A percentile compares a stretch with the other conserved stretches of the same genome.
Conservation (phyloP, 2,329 filamentous ascomycete species). For the Clarireedia monteithiana region DNA sequence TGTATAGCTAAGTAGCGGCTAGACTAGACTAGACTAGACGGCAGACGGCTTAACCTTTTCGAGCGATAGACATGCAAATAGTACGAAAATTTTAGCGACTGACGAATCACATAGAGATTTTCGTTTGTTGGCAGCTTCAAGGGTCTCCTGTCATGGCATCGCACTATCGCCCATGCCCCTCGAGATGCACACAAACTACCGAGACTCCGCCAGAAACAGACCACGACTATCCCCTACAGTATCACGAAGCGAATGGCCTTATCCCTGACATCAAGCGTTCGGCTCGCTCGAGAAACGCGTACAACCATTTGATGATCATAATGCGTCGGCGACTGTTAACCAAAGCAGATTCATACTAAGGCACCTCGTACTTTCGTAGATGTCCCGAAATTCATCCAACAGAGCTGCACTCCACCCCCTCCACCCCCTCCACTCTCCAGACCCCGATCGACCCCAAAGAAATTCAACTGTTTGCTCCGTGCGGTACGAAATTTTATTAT, state of each 20-base stretch:
- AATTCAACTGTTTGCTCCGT: background rate
- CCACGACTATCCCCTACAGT: background rate
- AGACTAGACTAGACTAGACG: no score
- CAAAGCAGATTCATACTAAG: no score
- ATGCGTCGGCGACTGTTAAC: no score
- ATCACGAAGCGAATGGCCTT: background rate
- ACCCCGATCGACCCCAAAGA: background rate
- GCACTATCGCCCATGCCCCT: no score
- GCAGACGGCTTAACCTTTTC: background rate
- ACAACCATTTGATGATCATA: background rate
- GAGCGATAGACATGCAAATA: background rate
- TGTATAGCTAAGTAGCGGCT: no score
- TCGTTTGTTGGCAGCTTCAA: background rate
- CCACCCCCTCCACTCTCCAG: slow-evolving; percentile 1
- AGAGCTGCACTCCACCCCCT: background rate
- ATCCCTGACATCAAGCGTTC: background rate
- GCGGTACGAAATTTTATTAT: background rate
- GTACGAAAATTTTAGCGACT: slow-evolving; percentile 2
- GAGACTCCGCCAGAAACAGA: background rate
- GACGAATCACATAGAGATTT: background rate
- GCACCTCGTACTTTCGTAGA: no score
- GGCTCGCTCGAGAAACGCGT: background rate
- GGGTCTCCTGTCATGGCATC: no score
- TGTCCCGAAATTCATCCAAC: background rate
- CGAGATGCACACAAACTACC: background rate